A percentile compares a stretch with the other conserved stretches of the same genome.
phyloP scores from a whole-genome alignment of 2,329 filamentous ascomycete species.

The Talaromyces sp. region DNA sequence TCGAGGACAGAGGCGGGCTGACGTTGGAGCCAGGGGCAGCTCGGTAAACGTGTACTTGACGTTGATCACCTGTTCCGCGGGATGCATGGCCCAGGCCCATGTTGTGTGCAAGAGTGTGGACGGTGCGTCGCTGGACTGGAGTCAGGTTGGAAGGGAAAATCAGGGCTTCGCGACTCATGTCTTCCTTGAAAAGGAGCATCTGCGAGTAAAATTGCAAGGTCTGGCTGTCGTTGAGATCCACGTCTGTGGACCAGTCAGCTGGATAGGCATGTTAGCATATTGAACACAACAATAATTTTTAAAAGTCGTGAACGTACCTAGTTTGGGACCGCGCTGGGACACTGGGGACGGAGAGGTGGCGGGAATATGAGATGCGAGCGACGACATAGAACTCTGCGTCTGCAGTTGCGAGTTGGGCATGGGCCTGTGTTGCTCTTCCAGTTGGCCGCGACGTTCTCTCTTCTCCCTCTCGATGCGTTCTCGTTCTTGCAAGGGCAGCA shows the following conservation, averaged over 20 bases:
- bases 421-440: conserved; percentile 92
- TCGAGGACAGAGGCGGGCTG: conserved; percentile 59
- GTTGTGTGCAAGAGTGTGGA: conserved; percentile 92
- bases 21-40: conserved; percentile 48
- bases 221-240: conserved; percentile 87
- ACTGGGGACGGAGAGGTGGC: conserved; percentile 64
- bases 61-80: conserved; percentile 77
- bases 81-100: conserved; percentile 90
- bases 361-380: conserved; percentile 61
- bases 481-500: conserved; percentile 89
- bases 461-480: conserved; percentile 97
- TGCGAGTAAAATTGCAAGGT: conserved; percentile 87
- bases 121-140: conserved; percentile 78
- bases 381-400: conserved; percentile 81
- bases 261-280: background rate
- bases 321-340: conserved; percentile 44
- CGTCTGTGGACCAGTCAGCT: conserved; percentile 46
- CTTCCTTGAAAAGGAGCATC: conserved; percentile 81
- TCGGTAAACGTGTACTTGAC: conserved; percentile 83
- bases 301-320: conserved; percentile 23
- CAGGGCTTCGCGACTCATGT: conserved; percentile 68
- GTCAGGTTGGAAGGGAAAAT: conserved; percentile 77
- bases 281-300: background rate
- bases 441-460: conserved; percentile 87
- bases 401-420: conserved; percentile 63